Base-by-base conservation (phyloP, 495 filamentous ascomycete genomes). In the Talaromyces thailandensis region DNA sequence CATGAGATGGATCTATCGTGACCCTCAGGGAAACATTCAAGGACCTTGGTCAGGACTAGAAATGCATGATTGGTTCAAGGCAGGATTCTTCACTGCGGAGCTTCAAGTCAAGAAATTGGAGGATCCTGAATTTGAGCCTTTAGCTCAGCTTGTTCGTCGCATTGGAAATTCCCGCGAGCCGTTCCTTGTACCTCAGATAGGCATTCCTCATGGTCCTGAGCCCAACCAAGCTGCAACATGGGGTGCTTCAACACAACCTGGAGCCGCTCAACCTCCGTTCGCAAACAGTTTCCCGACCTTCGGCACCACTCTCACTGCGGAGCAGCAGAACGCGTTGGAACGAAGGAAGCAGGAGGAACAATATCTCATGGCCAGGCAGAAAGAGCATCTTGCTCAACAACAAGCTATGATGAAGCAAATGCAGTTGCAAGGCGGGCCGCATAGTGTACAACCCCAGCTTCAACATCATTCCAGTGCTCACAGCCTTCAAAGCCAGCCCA, bases 51-150 rank as follows among this genome's bases (percentile, higher is more conserved):
- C 90, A 43, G 94, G 94, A 4, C 79, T 98, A 55, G 94, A 98
- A 73, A 98, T 98, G 94, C 93, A 98, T 68, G 94, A 98, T 67
- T 98, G 94, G 94, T 98, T 96, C 76, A 96, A 97, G 74, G 95
- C 91, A 53, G 92, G 92, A 51, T 98, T 97, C 78, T 98, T 98
- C 75, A 94, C 91, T 9, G 84, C 92, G 0, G 93, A 98, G 63
- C 81, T 98, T 29, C 86, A 93, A 53, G 93, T 98, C 59, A 96
- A 93, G 77, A 95, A 96, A 67, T 75, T 90, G 4, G 94, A 98
- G 73, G 94, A 98, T 65, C 75, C 79, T 0, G 93, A 98, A 45
- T 98, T 96, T 63, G 95, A 98, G 74, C 95, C 93, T 23, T 76
- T 98, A n/a, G 94, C 93, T 8, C 91, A 96, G 70, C 81, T 98